Evolutionary conservation across 1,139 yeast genomes (phyloP).

Genomic region (Pichia sp.): DNA sequence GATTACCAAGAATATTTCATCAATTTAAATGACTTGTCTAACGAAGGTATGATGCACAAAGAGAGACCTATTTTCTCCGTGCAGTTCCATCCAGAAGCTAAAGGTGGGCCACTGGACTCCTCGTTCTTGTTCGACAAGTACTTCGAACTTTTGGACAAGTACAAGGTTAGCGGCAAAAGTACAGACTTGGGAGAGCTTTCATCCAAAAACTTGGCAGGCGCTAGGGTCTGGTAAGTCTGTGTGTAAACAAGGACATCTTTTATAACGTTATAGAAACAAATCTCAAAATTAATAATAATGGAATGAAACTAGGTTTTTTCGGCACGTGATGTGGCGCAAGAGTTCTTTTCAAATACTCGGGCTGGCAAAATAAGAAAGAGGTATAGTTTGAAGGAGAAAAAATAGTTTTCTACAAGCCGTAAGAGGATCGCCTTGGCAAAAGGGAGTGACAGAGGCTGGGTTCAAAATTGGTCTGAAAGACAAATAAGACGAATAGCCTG

Average conservation of each 20-base stretch:
- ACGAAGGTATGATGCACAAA: slow-evolving; percentile 94
- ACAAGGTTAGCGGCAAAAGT: slow-evolving; percentile 40
- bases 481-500: background rate
- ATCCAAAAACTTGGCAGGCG: slow-evolving; percentile 78
- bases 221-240: slow-evolving; percentile 54
- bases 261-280: background rate
- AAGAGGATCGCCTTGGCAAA: no score
- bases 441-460: no score
- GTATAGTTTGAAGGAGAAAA: background rate
- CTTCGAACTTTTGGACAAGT: slow-evolving; percentile 61
- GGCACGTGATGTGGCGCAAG: background rate
- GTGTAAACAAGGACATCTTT: background rate
- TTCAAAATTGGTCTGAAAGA: background rate
- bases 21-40: slow-evolving; percentile 89
- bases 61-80: slow-evolving; percentile 87
- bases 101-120: slow-evolving; percentile 97
- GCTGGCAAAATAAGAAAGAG: background rate
- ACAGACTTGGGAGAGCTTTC: slow-evolving; percentile 51
- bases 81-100: slow-evolving; percentile 98
- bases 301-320: background rate
- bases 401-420: background rate
- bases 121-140: slow-evolving; percentile 86
- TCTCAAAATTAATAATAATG: background rate
- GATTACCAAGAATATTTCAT: slow-evolving; percentile 86
- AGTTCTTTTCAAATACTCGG: background rate